Percentiles rank a stretch among this genome's conserved stretches.
These are phyloP conservation scores for Calycina marina DNA, from an alignment of 2,329 filamentous ascomycete species.

Conservation along the genomic window DNA sequence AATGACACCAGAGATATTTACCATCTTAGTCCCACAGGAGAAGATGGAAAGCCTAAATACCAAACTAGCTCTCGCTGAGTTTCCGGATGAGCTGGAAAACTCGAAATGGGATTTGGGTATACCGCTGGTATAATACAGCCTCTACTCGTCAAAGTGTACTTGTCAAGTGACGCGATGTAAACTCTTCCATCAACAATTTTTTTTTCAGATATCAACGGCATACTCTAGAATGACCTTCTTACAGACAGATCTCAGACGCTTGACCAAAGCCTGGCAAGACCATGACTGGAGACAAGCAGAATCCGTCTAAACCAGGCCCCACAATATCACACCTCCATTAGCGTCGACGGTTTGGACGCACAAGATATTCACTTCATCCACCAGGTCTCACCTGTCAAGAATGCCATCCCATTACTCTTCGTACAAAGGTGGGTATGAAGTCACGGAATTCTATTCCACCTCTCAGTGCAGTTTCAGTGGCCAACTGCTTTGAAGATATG, in stretches of 20 bases:
- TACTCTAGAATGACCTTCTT: too few relatives aligned
- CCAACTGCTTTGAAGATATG: too few relatives aligned
- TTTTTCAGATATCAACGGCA: too few relatives aligned
- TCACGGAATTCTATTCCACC: too few relatives aligned
- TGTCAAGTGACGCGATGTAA: too few relatives aligned
- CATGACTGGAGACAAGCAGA: conserved; percentile 50
- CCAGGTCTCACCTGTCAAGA: conserved; percentile 31
- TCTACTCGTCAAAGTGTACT: too few relatives aligned
- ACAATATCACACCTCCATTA: conserved; percentile 39
- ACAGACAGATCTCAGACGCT: conserved; percentile 39
- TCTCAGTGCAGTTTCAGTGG: too few relatives aligned
- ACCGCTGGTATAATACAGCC: conserved; percentile 28
- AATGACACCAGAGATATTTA: conserved; percentile 25
- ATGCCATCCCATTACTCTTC: conserved; percentile 45
- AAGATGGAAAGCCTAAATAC: conserved; percentile 37
- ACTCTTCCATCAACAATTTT: too few relatives aligned
- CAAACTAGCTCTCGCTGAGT: conserved; percentile 37
- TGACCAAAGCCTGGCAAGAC: conserved; percentile 41
- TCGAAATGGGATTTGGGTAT: conserved; percentile 43
- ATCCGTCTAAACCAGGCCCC: conserved; percentile 39
- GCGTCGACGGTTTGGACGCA: conserved; percentile 41
- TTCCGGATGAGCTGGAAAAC: conserved; percentile 40
- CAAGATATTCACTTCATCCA: conserved; percentile 52
- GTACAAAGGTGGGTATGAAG: conserved; percentile 46
- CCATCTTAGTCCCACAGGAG: conserved; percentile 35